Evolutionary conservation across 768 basidiomycete species (phyloP).

Genomic region (Calocybe indica): DNA sequence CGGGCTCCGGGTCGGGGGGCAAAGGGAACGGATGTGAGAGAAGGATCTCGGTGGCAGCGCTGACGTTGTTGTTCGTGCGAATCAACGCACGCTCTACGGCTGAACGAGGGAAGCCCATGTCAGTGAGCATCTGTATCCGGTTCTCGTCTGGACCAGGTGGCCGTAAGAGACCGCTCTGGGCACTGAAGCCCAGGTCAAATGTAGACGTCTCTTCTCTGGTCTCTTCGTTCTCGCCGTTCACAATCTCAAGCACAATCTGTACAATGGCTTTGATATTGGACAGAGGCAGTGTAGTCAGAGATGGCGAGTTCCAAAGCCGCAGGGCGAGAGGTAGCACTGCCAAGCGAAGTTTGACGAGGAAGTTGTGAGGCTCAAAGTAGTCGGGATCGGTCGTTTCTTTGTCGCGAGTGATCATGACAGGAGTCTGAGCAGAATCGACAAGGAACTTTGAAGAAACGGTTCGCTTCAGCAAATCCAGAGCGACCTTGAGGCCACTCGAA

Average conservation of each 20-base stretch:
- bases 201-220: slow-evolving; percentile 36
- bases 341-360: slow-evolving; percentile 76
- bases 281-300: slow-evolving; percentile 75
- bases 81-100: slow-evolving; percentile 80
- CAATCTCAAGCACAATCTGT: slow-evolving; percentile 72
- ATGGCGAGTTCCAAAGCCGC: slow-evolving; percentile 75
- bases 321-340: slow-evolving; percentile 61
- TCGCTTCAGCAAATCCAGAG: slow-evolving; percentile 68
- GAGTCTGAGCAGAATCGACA: slow-evolving; percentile 82
- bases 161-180: slow-evolving; percentile 22
- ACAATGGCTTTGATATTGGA: slow-evolving; percentile 72
- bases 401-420: slow-evolving; percentile 64
- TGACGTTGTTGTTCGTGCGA: slow-evolving; percentile 85
- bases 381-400: slow-evolving; percentile 72
- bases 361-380: slow-evolving; percentile 83
- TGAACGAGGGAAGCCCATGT: slow-evolving; percentile 96
- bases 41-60: slow-evolving; percentile 82
- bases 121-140: slow-evolving; percentile 76
- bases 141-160: slow-evolving; percentile 63
- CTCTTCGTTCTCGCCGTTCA: slow-evolving; percentile 79
- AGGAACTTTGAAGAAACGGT: slow-evolving; percentile 76
- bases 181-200: slow-evolving; percentile 21
- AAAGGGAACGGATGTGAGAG: slow-evolving; percentile 78
- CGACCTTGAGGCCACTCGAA: slow-evolving; percentile 76
- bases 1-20: slow-evolving; percentile 58